A percentile compares a stretch with the other conserved stretches of the same genome.
Evolutionary conservation across 2,329 filamentous ascomycete genomes (phyloP).

Genomic region (Sclerotinia trifoliorum): DNA sequence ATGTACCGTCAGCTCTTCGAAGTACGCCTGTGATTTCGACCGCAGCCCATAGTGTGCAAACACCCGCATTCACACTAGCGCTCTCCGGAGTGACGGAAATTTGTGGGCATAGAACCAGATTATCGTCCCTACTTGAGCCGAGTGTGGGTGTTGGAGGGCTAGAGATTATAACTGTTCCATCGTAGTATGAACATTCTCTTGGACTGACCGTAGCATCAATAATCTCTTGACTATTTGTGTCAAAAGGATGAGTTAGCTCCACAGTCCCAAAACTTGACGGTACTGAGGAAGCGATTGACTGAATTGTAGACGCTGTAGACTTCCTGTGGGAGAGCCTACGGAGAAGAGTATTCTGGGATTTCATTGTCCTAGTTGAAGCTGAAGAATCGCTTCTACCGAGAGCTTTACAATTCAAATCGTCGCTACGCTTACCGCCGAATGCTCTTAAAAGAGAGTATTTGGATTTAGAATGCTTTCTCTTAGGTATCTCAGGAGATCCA

Average conservation of each 20-base stretch:
- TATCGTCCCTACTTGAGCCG: background rate
- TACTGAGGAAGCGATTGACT: constrained; percentile 7
- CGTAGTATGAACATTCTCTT: constrained; percentile 25
- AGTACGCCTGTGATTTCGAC: constrained; percentile 40
- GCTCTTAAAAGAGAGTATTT: constrained; percentile 38
- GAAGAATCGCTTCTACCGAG: background rate
- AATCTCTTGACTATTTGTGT: constrained; percentile 28
- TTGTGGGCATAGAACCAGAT: constrained; percentile 35
- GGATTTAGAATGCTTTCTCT: constrained; percentile 35
- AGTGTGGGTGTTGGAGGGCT: constrained; percentile 7
- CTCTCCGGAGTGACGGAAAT: constrained; percentile 39
- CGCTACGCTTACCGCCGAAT: constrained; percentile 28
- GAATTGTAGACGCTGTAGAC: constrained; percentile 20
- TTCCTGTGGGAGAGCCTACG: constrained; percentile 33
- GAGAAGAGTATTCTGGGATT: constrained; percentile 27
- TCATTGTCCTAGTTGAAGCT: constrained; percentile 16
- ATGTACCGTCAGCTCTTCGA: constrained; percentile 28
- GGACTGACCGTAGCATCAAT: constrained; percentile 29
- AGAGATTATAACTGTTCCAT: constrained; percentile 14
- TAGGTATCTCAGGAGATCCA: constrained; percentile 28
- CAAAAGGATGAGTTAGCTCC: constrained; percentile 22
- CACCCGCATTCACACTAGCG: constrained; percentile 35
- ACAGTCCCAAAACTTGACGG: background rate
- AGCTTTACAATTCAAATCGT: constrained; percentile 24
- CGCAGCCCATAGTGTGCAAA: constrained; percentile 40